Evolutionary conservation across 2,329 filamentous ascomycete genomes (phyloP).

Genomic region (Nothopassalora personata): DNA sequence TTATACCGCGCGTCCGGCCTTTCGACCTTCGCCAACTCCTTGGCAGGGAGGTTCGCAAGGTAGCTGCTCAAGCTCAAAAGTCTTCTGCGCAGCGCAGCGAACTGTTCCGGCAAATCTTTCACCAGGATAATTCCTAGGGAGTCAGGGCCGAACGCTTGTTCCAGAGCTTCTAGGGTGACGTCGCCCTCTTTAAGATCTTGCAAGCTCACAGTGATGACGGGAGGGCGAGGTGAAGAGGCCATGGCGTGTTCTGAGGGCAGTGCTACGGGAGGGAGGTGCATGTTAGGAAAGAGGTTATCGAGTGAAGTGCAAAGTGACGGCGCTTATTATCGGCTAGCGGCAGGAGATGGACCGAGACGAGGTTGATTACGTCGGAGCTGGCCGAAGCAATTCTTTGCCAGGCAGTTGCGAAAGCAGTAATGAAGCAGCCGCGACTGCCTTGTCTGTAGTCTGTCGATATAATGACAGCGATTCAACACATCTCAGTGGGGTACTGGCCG

Average conservation of each 20-base stretch:
- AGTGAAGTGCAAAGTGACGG: neutral
- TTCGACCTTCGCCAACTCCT: constrained; percentile 62
- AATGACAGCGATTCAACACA: too few species aligned
- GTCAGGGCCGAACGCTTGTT: constrained; percentile 80
- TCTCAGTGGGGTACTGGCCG: too few species aligned
- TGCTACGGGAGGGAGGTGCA: neutral
- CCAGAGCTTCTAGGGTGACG: constrained; percentile 62
- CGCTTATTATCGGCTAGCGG: neutral
- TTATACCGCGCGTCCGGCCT: constrained; percentile 53
- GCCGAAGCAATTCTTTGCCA: neutral
- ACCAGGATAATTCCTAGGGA: constrained; percentile 93
- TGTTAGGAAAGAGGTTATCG: neutral
- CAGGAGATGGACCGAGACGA: neutral
- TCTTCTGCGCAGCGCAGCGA: constrained; percentile 63
- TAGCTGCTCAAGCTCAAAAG: constrained; percentile 85
- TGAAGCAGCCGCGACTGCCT: too few species aligned
- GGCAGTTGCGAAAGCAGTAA: neutral
- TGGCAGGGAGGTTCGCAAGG: constrained; percentile 69
- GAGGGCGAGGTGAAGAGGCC: neutral
- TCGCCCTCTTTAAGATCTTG: constrained; percentile 40
- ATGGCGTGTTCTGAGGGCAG: neutral
- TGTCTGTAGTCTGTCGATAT: too few species aligned
- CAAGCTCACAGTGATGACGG: constrained; percentile 40
- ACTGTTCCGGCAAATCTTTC: constrained; percentile 70
- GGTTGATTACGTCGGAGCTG: neutral